These are phyloP conservation scores for Coniella vitis DNA, from an alignment of 2,329 filamentous ascomycete species.

Conservation along the genomic window DNA sequence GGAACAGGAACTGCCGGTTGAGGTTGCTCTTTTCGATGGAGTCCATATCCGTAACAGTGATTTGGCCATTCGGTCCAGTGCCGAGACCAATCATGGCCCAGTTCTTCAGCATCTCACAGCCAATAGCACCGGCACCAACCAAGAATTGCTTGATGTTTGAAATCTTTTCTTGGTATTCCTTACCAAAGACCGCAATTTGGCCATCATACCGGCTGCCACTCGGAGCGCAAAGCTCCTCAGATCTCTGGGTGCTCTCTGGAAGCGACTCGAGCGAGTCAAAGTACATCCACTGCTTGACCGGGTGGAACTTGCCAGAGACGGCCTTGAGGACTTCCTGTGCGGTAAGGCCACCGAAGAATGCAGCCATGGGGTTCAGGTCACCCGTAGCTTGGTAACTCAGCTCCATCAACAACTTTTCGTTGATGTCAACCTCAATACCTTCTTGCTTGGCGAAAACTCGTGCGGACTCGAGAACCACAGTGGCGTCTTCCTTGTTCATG, in stretches of 20 bases:
- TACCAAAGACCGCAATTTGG: slow-evolving; percentile 93
- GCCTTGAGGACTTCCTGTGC: slow-evolving; percentile 96
- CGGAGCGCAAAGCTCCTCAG: slow-evolving; percentile 83
- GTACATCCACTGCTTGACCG: slow-evolving; percentile 94
- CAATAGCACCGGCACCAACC: slow-evolving; percentile 93
- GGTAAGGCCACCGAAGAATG: slow-evolving; percentile 87
- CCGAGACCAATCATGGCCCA: slow-evolving; percentile 98
- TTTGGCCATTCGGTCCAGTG: slow-evolving; percentile 79
- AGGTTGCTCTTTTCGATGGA: slow-evolving; percentile 98
- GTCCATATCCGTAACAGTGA: slow-evolving; percentile 94
- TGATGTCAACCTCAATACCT: slow-evolving; percentile 73
- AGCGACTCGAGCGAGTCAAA: slow-evolving; percentile 97
- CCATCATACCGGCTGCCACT: slow-evolving; percentile 85
- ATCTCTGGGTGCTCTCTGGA: slow-evolving; percentile 65
- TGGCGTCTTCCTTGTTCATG: slow-evolving; percentile 78
- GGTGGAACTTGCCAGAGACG: slow-evolving; percentile 94
- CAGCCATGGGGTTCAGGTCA: slow-evolving; percentile 86
- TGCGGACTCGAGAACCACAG: slow-evolving; percentile 67
- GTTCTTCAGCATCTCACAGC: slow-evolving; percentile 98
- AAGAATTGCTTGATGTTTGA: slow-evolving; percentile 87
- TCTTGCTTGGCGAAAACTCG: slow-evolving; percentile 68
- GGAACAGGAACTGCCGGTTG: slow-evolving; percentile 95
- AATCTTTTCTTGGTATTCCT: slow-evolving; percentile 89
- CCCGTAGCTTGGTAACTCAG: slow-evolving; percentile 90
- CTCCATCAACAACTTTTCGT: slow-evolving; percentile 89